Percentiles rank a stretch among this genome's conserved stretches.
These are phyloP conservation scores for Lodderomyces metapsilosis DNA, from an alignment of 1,139 yeast species.

Conservation along the genomic window DNA sequence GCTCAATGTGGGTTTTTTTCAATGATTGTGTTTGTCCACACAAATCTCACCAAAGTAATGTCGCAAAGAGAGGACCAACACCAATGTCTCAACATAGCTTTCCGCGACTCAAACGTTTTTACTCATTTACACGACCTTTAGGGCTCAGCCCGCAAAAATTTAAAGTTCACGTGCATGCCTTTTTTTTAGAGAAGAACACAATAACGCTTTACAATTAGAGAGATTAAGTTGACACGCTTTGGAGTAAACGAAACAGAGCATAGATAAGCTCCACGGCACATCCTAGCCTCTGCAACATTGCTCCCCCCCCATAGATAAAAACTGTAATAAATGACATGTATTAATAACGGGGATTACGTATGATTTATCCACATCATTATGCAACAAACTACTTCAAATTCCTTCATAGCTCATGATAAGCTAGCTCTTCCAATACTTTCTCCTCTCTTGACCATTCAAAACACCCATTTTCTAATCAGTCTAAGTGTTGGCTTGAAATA, in stretches of 20 bases:
- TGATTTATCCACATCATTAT: slow-evolving; percentile 6
- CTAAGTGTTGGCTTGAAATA: neutral
- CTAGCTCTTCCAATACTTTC: neutral
- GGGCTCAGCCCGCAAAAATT: slow-evolving; percentile 4
- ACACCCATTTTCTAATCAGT: no score
- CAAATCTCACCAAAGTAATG: no score
- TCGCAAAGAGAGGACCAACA: no score
- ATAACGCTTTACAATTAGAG: no score
- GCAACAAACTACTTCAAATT: neutral
- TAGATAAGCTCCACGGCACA: neutral
- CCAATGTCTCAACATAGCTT: no score
- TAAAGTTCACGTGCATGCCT: slow-evolving; percentile 6
- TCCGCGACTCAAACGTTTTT: no score
- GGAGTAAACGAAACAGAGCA: neutral
- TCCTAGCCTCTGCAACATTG: neutral
- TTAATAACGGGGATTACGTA: slow-evolving; percentile 5
- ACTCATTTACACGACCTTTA: neutral
- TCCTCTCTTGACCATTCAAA: no score
- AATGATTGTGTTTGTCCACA: no score
- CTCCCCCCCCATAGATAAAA: neutral
- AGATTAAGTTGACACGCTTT: neutral
- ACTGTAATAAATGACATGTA: slow-evolving; percentile 9
- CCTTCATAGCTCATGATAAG: neutral
- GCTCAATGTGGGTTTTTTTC: no score
- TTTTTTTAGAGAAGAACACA: no score